Evolutionary conservation across 192 early-diverging fungal genomes (phyloP), one percentile per base, ranked within the genome.

Genomic region (Coemansia sp.): DNA sequence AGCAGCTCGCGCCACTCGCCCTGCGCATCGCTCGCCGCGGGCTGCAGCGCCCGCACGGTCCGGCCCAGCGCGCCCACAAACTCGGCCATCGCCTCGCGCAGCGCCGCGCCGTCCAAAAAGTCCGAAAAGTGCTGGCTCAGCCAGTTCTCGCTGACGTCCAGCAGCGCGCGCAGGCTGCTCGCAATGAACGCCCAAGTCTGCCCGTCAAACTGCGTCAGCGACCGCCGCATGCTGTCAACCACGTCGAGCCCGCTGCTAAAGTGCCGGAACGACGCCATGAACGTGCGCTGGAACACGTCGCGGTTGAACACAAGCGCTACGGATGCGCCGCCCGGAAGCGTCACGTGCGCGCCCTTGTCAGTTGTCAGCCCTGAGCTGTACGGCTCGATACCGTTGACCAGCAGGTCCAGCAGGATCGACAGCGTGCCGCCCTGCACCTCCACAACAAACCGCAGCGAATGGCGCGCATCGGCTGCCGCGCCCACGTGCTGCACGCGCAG

Each of bases 261-360:
- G 43, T 80, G 82, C 18, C 88, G 82, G 64, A 86, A 89, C 19
- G 85, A 87, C 11, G 81, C 74, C 75, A 89, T 83, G 35, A 89
- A 86, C 12, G 77, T 74, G 14, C 73, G 65, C 24, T 82, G 68
- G 62, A 77, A 79, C 18, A 73, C 77, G 38, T 79, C 70, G 63
- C 71, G 77, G 66, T 79, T 79, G 43, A 79, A 70, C 47, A 73
- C 44, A 30, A 79, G 67, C 18, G 52, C 60, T 3, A 70, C 61
- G 31, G 38, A 29, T n/a, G 66, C 38, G 14, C 67, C 60, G 22
- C 55, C 65, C 0, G 64, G 65, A n/a, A 77, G 35, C 54, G 64
- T 64, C 16, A 79, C 40, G 5, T 44, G 59, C 43, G 54, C 47
- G 30, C 80, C 86, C 40, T 83, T 77, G 16, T 85, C 82, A 45